Percentiles rank a stretch among this genome's conserved stretches.
phyloP scores from a whole-genome alignment of 2,329 filamentous ascomycete genomes.

The Paecilomyces formosus region DNA sequence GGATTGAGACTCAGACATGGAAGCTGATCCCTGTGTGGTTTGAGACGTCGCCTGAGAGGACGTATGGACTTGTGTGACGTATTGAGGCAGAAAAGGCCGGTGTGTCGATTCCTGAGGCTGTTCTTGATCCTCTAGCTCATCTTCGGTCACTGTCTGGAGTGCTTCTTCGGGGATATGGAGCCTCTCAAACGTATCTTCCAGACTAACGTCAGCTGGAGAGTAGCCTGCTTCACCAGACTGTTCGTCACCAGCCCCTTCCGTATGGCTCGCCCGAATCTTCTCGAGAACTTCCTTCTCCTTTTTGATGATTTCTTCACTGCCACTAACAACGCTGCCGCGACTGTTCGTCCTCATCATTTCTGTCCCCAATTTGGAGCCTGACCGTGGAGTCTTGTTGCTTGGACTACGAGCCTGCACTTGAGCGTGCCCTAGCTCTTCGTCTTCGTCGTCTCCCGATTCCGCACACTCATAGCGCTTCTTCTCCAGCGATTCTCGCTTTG shows the following conservation, averaged over 20 bases:
- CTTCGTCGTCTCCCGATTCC: slow-evolving; percentile 90
- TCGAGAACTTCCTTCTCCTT: slow-evolving; percentile 28
- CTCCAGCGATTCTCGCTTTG: slow-evolving; percentile 68
- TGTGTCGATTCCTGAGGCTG: slow-evolving; percentile 4
- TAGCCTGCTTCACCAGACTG: slow-evolving; percentile 11
- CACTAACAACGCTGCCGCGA: slow-evolving; percentile 65
- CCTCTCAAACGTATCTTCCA: slow-evolving; percentile 25
- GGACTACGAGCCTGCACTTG: slow-evolving; percentile 45
- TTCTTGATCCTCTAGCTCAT: slow-evolving; percentile 14
- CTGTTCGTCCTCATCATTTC: slow-evolving; percentile 99
- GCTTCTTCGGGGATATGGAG: slow-evolving; percentile 28
- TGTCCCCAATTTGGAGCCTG: slow-evolving; percentile 82
- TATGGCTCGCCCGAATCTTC: slow-evolving; percentile 15
- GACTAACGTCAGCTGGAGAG: slow-evolving; percentile 14
- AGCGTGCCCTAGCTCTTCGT: slow-evolving; percentile 70
- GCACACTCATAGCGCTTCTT: slow-evolving; percentile 64
- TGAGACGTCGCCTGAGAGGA: not conserved
- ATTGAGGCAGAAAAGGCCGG: slow-evolving; percentile 6
- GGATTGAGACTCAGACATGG: slow-evolving; percentile 5
- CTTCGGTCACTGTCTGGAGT: slow-evolving; percentile 19
- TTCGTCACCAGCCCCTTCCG: slow-evolving; percentile 13
- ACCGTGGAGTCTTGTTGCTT: slow-evolving; percentile 48
- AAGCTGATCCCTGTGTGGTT: slow-evolving; percentile 9
- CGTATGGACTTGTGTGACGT: slow-evolving; percentile 2
- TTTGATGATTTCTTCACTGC: slow-evolving; percentile 31